Evolutionary conservation across 2,329 filamentous ascomycete species (phyloP), one percentile per base, ranked within the genome.

Genomic region (Cladosporium sphaerospermum): DNA sequence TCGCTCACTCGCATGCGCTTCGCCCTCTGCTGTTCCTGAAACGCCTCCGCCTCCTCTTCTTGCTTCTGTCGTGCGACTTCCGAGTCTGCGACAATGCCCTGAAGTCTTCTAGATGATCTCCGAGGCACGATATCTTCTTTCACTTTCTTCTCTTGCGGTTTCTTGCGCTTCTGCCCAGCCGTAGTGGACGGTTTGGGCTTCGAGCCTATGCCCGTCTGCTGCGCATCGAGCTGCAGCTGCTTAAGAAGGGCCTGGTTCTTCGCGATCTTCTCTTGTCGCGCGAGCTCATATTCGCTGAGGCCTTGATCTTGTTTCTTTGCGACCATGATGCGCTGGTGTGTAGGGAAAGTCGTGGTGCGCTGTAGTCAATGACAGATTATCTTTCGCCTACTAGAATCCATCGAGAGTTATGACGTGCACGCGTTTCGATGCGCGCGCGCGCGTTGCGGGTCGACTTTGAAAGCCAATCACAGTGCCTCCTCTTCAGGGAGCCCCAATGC

Each of bases 271-370:
- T 90, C 89, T 13, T 89, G 80, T 0, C 91, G 80, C 61, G 88
- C 84, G 62, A 85, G 84, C 75, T 96, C 91, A 70, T 95, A 96
- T 37, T 89, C 88, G 70, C 88, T 95, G 62, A 95, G 74, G 34
- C 80, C 80, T 44, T 51, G 47, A 11, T 51, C 40, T 36, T 33
- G 31, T 18, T 54, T 47, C 37, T 55, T 41, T 53, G 55, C 40
- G 23, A 59, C 55, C 42, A 50, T 53, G 40, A 57, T 57, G 14
- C 19, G 16, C 18, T 9, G 9, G 4, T 4, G 3, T 19, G 34
- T 43, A 46, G 23, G 13, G 31, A 45, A 28, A 34, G 2, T 28
- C 14, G 39, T 42, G 18, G 36, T 18, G 40, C 31, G 16, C 23
- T 5, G 23, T 5, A 28, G 23, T 28, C 23, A 28, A 28, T 28